phyloP scores from a whole-genome alignment of 2,329 filamentous ascomycete species.

The Metarhizium sp. region DNA sequence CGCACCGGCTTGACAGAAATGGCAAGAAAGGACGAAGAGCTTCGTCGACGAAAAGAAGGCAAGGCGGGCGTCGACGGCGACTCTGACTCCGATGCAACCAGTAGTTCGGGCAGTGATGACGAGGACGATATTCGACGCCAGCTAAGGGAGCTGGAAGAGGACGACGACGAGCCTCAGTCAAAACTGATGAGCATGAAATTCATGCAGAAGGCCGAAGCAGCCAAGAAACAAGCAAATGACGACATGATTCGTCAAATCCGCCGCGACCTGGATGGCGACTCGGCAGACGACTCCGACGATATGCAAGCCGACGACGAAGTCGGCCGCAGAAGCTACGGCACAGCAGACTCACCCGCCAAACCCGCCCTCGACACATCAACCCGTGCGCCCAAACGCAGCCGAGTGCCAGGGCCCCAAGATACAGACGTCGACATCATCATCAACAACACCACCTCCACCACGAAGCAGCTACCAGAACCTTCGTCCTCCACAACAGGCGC shows the following conservation, averaged over 20 bases:
- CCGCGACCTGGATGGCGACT: conserved; percentile 59
- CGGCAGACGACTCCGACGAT: conserved; percentile 38
- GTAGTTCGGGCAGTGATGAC: conserved; percentile 49
- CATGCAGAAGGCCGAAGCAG: conserved; percentile 82
- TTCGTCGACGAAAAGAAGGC: conserved; percentile 71
- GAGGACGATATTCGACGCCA: conserved; percentile 41
- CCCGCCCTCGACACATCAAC: conserved; percentile 20
- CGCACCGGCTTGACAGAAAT: conserved; percentile 70
- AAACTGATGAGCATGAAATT: conserved; percentile 81
- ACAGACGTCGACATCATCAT: conserved; percentile 20
- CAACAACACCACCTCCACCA: conserved; percentile 8
- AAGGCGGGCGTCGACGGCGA: conserved; percentile 37
- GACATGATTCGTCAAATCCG: conserved; percentile 61
- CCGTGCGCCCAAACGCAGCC: conserved; percentile 19
- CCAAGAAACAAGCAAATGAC: conserved; percentile 71
- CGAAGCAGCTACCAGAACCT: conserved; percentile 12
- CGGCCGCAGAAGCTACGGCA: conserved; percentile 64
- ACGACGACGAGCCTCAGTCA: conserved; percentile 47
- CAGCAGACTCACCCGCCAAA: conserved; percentile 21
- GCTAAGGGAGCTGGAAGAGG: conserved; percentile 32
- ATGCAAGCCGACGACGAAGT: conserved; percentile 46
- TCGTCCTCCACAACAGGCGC: conserved; percentile 23
- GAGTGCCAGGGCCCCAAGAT: conserved; percentile 8
- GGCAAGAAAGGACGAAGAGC: conserved; percentile 72
- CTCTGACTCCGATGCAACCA: conserved; percentile 43